Evolutionary conservation across 2,329 filamentous ascomycete species (phyloP).

Genomic region (Trichoderma simmonsii): DNA sequence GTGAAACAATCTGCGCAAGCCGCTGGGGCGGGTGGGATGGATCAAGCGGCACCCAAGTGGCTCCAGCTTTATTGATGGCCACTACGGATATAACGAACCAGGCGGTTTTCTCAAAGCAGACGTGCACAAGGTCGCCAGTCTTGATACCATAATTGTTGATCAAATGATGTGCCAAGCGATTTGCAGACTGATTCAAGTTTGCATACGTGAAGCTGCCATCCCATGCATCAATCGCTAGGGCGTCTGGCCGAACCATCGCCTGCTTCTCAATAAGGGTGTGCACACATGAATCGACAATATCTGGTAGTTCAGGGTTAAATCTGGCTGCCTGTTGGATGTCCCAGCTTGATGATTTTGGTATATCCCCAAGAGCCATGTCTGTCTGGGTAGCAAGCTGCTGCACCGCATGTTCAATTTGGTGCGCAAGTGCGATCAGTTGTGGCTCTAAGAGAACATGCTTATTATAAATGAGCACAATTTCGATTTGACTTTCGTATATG

Average conservation of each 20-base stretch:
- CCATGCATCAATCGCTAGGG: background rate
- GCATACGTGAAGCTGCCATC: background rate
- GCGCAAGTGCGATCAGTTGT: background rate
- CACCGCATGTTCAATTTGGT: conserved; percentile 4
- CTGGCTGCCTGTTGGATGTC: background rate
- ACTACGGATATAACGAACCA: background rate
- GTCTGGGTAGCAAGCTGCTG: background rate
- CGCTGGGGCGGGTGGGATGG: background rate
- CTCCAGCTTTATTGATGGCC: conserved; percentile 10
- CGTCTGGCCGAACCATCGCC: background rate
- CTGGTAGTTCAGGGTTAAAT: background rate
- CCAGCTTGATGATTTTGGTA: background rate
- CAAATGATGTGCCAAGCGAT: background rate
- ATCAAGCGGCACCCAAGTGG: background rate
- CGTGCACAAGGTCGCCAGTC: background rate
- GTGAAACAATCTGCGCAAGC: background rate
- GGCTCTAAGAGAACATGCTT: background rate
- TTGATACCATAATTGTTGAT: background rate
- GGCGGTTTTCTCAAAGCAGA: background rate
- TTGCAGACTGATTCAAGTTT: background rate
- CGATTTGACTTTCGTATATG: background rate
- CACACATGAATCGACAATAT: background rate
- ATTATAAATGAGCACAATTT: conserved; percentile 14
- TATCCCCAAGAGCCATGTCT: background rate
- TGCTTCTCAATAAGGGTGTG: background rate